Conservation (phyloP, 768 basidiomycete genomes). For the Glaciozyma antarctica region DNA sequence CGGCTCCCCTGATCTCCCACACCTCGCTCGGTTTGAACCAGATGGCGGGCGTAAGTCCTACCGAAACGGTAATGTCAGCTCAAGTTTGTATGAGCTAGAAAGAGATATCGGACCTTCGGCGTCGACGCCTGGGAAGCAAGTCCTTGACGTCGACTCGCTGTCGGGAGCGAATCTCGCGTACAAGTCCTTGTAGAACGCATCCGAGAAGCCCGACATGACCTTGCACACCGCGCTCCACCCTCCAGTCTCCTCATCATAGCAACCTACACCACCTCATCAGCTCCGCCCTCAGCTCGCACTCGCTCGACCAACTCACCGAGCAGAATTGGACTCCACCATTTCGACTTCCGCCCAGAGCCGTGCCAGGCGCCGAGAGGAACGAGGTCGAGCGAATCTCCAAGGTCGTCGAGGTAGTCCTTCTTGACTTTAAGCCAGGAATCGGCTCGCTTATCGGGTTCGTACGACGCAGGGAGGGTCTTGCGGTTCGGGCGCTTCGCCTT, state of each 20-base stretch:
- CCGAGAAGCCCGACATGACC: slow-evolving; percentile 87
- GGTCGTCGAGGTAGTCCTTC: slow-evolving; percentile 55
- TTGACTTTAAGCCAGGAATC: slow-evolving; percentile 84
- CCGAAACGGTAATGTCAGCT: slow-evolving; percentile 24
- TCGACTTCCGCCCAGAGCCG: slow-evolving; percentile 59
- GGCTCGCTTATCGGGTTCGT: slow-evolving; percentile 76
- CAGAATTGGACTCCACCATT: slow-evolving; percentile 87
- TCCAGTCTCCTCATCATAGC: slow-evolving; percentile 26
- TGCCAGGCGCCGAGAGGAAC: slow-evolving; percentile 40
- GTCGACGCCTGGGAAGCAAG: slow-evolving; percentile 12
- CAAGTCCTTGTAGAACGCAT: slow-evolving; percentile 48
- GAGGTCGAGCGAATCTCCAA: slow-evolving; percentile 40
- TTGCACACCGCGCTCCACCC: slow-evolving; percentile 59
- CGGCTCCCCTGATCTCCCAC: slow-evolving; percentile 66
- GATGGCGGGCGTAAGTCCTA: slow-evolving; percentile 39
- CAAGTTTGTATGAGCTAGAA: slow-evolving; percentile 28
- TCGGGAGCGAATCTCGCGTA: slow-evolving; percentile 57
- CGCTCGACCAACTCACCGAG: slow-evolving; percentile 44
- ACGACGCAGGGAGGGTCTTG: slow-evolving; percentile 70
- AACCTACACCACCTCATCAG: not conserved
- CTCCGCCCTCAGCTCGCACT: not conserved
- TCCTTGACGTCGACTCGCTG: slow-evolving; percentile 47
- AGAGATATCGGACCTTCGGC: slow-evolving; percentile 16
- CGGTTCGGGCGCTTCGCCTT: slow-evolving; percentile 40
- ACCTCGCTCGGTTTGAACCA: slow-evolving; percentile 44